Percentiles rank a stretch among this genome's conserved stretches.
phyloP scores from a whole-genome alignment of 495 filamentous ascomycete genomes.

The Neurospora pannonica region DNA sequence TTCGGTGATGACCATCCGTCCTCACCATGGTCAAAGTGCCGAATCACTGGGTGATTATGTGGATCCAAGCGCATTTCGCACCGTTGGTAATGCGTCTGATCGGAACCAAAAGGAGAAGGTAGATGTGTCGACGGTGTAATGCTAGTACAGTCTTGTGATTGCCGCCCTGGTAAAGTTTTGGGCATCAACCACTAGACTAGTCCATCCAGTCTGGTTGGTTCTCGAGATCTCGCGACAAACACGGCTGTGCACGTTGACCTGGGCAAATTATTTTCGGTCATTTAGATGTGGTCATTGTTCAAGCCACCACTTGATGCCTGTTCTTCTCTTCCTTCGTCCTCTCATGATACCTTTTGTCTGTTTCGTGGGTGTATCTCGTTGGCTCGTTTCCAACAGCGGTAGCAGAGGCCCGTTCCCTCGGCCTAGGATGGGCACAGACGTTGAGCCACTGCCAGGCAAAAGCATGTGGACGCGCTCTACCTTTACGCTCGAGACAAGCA shows the following conservation, averaged over 20 bases:
- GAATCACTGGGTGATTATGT: background rate
- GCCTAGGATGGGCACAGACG: background rate
- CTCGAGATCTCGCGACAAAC: background rate
- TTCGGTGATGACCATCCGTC: background rate
- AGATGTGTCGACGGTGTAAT: background rate
- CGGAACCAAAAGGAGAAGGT: background rate
- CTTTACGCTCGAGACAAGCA: background rate
- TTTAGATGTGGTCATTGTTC: background rate
- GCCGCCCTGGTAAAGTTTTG: background rate
- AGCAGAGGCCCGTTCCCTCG: background rate
- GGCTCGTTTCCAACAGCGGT: background rate
- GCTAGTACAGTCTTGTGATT: background rate
- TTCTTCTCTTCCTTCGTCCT: background rate
- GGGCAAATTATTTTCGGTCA: background rate
- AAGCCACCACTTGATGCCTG: background rate
- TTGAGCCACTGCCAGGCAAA: background rate
- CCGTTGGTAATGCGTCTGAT: background rate
- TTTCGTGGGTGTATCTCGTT: background rate
- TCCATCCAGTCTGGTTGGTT: background rate
- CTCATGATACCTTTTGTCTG: background rate
- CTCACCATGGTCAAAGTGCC: background rate
- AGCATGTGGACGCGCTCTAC: background rate
- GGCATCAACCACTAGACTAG: background rate
- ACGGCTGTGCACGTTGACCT: background rate
- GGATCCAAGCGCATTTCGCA: background rate